Evolutionary conservation across 2,329 filamentous ascomycete genomes (phyloP).

Genomic region (Penicillium sp.): DNA sequence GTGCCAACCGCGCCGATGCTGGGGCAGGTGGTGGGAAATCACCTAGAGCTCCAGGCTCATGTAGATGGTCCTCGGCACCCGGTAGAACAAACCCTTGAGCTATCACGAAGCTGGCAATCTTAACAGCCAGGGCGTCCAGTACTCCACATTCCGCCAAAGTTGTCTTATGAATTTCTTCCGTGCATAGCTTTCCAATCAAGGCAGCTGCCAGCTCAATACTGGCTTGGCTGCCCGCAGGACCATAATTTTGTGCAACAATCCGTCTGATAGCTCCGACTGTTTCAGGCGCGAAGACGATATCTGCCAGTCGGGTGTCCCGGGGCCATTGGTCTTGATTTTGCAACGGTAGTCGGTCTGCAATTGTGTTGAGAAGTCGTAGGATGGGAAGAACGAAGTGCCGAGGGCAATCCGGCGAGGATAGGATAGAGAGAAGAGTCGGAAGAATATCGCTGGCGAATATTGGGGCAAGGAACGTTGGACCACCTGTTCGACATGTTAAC

Average conservation of each 20-base stretch:
- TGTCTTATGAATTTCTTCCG: conserved; percentile 68
- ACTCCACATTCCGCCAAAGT: conserved; percentile 71
- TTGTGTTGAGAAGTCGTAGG: conserved; percentile 70
- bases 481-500: conserved; percentile 57
- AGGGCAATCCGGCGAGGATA: conserved; percentile 66
- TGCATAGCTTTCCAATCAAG: conserved; percentile 64
- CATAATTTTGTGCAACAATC: conserved; percentile 64
- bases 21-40: conserved; percentile 65
- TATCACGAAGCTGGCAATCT: conserved; percentile 70
- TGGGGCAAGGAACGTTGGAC: conserved; percentile 74
- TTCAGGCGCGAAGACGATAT: conserved; percentile 63
- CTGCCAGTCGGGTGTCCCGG: conserved; percentile 57
- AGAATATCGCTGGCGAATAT: conserved; percentile 69
- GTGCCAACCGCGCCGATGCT: conserved; percentile 60
- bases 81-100: conserved; percentile 69
- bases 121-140: conserved; percentile 74
- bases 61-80: conserved; percentile 57
- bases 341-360: conserved; percentile 65
- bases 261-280: conserved; percentile 63
- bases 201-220: conserved; percentile 43
- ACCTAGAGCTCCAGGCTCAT: conserved; percentile 57
- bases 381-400: conserved; percentile 70
- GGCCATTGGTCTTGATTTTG: conserved; percentile 53
- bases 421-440: conserved; percentile 67
- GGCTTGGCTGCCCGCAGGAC: conserved; percentile 55